Percentiles rank a stretch among this genome's conserved stretches.
phyloP scores from a whole-genome alignment of 2,329 filamentous ascomycete species.

The Albifimbria verrucaria region DNA sequence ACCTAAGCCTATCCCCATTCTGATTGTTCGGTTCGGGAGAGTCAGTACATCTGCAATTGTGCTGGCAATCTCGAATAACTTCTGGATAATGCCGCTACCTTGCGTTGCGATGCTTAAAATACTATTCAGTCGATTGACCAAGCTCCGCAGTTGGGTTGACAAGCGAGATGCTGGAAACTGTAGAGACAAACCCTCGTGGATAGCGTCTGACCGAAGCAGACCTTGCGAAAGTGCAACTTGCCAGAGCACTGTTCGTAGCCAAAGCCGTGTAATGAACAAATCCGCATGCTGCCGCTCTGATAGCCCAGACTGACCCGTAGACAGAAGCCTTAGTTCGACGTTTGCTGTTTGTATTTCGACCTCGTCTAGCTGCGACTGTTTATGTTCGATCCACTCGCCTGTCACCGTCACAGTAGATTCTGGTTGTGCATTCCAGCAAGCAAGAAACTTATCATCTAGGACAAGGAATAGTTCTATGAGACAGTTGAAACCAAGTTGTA shows the following conservation, averaged over 20 bases:
- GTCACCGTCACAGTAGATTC: neutral
- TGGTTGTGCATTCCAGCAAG: neutral
- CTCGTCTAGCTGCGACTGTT: neutral
- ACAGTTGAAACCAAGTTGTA: slow-evolving; percentile 34
- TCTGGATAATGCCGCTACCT: slow-evolving; percentile 54
- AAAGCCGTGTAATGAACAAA: slow-evolving; percentile 37
- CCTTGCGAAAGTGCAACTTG: slow-evolving; percentile 37
- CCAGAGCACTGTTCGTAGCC: slow-evolving; percentile 39
- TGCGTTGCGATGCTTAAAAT: slow-evolving; percentile 49
- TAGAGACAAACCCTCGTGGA: slow-evolving; percentile 34
- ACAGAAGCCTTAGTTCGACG: neutral
- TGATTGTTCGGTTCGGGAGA: slow-evolving; percentile 36
- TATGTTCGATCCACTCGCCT: neutral
- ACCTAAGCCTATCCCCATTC: slow-evolving; percentile 32
- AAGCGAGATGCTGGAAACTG: slow-evolving; percentile 37
- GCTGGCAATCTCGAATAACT: slow-evolving; percentile 58
- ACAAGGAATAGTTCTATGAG: slow-evolving; percentile 35
- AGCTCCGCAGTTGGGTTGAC: slow-evolving; percentile 33
- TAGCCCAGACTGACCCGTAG: slow-evolving; percentile 18
- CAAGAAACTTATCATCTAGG: slow-evolving; percentile 31
- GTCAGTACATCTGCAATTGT: slow-evolving; percentile 58
- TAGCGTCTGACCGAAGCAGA: slow-evolving; percentile 30
- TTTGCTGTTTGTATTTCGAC: neutral
- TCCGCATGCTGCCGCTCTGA: slow-evolving; percentile 37
- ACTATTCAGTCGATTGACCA: slow-evolving; percentile 31